Conservation (phyloP, 2,329 filamentous ascomycete genomes). For the Fragosphaeria purpurea region DNA sequence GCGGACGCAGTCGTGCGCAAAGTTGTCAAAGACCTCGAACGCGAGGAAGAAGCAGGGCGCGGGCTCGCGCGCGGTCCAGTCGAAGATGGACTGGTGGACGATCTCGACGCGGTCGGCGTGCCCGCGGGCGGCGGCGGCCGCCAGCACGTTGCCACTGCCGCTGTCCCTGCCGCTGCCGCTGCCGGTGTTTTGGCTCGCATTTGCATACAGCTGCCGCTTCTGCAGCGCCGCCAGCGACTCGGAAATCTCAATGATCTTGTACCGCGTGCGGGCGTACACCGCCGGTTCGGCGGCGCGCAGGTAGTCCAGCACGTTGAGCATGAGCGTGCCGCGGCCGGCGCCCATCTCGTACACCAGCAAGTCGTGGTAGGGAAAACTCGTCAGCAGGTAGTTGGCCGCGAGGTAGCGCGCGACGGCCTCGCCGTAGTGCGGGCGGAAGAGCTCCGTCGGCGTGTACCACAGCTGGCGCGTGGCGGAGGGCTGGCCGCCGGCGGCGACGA, state of each 20-base stretch:
- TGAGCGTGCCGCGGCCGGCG: slow-evolving; percentile 90
- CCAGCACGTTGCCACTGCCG: background rate
- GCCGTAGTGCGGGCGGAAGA: slow-evolving; percentile 93
- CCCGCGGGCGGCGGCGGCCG: slow-evolving; percentile 47
- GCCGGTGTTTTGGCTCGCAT: too few relatives aligned
- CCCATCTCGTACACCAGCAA: slow-evolving; percentile 98
- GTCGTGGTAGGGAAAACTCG: slow-evolving; percentile 90
- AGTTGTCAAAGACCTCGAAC: slow-evolving; percentile 98
- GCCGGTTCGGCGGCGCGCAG: slow-evolving; percentile 77
- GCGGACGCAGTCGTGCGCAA: slow-evolving; percentile 86
- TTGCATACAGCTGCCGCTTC: slow-evolving; percentile 47
- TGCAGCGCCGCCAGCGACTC: slow-evolving; percentile 70
- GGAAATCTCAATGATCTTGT: slow-evolving; percentile 93
- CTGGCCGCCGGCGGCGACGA: slow-evolving; percentile 44
- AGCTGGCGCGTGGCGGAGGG: slow-evolving; percentile 70
- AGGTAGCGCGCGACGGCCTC: slow-evolving; percentile 96
- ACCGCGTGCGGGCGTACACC: slow-evolving; percentile 88
- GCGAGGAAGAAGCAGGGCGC: slow-evolving; percentile 95
- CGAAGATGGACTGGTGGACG: slow-evolving; percentile 88
- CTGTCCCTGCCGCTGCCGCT: background rate
- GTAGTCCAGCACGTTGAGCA: slow-evolving; percentile 96
- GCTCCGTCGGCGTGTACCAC: slow-evolving; percentile 96
- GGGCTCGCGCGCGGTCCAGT: slow-evolving; percentile 81
- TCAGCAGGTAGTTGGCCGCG: slow-evolving; percentile 90
- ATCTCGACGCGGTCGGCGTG: slow-evolving; percentile 85